These are phyloP conservation scores for Niveomyces coronatus DNA, from an alignment of 2,329 filamentous ascomycete species.

Conservation along the genomic window DNA sequence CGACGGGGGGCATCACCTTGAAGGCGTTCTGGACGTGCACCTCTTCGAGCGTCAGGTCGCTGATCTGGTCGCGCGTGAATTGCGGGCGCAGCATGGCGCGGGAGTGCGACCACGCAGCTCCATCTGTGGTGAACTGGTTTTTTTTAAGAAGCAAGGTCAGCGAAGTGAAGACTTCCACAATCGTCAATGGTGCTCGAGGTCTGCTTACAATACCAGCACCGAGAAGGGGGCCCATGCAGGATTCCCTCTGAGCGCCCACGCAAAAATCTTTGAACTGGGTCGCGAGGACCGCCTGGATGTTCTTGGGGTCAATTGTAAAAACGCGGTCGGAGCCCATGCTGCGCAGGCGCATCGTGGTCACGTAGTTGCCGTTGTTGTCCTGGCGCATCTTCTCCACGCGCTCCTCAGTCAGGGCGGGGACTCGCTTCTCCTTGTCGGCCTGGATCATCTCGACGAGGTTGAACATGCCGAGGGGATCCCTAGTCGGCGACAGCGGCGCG, in stretches of 20 bases:
- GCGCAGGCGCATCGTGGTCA: slow-evolving; percentile 9
- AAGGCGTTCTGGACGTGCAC: slow-evolving; percentile 24
- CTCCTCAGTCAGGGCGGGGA: slow-evolving; percentile 11
- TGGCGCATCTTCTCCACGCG: slow-evolving; percentile 10
- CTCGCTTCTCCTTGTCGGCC: slow-evolving; percentile 13
- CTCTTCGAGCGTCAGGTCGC: slow-evolving; percentile 32
- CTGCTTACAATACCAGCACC: slow-evolving; percentile 28
- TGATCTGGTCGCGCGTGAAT: slow-evolving; percentile 33
- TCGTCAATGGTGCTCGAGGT: neutral
- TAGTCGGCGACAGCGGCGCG: slow-evolving; percentile 6
- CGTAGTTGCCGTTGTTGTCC: slow-evolving; percentile 12
- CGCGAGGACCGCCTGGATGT: slow-evolving; percentile 21
- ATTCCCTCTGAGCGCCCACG: slow-evolving; percentile 16
- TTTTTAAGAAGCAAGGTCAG: too few species aligned
- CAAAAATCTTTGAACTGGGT: slow-evolving; percentile 19
- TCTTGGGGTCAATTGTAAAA: slow-evolving; percentile 18
- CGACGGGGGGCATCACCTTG: slow-evolving; percentile 16
- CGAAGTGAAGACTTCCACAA: too few species aligned
- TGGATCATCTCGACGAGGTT: slow-evolving; percentile 10
- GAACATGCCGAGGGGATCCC: slow-evolving; percentile 14
- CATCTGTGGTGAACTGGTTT: slow-evolving; percentile 26
- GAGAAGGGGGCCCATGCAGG: slow-evolving; percentile 27
- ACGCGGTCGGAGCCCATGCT: slow-evolving; percentile 8
- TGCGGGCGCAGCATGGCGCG: slow-evolving; percentile 29
- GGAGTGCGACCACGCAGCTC: slow-evolving; percentile 27